Evolutionary conservation across 495 filamentous ascomycete species (phyloP).

Genomic region (Penicillium paradoxum): DNA sequence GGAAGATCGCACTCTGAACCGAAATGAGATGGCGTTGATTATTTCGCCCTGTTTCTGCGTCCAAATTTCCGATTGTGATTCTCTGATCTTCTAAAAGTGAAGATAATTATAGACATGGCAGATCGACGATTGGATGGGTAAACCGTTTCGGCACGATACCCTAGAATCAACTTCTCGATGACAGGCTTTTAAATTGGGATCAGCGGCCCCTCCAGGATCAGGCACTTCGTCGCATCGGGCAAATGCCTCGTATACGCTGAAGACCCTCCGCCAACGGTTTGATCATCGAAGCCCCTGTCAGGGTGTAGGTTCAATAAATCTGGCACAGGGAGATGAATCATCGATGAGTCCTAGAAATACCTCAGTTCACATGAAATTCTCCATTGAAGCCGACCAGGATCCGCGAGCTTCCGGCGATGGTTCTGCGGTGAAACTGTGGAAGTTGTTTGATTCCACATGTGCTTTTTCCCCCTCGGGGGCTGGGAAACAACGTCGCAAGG

Average conservation of each 20-base stretch:
- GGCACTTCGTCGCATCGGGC: background rate
- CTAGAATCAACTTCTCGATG: background rate
- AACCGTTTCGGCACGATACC: background rate
- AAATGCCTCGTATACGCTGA: background rate
- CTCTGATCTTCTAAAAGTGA: background rate
- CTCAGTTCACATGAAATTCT: background rate
- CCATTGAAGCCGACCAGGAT: background rate
- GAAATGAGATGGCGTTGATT: slow-evolving; percentile 1
- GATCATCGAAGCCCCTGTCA: background rate
- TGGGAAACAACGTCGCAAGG: background rate
- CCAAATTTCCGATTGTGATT: background rate
- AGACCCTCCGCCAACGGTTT: background rate
- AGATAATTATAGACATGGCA: background rate
- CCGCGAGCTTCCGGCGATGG: background rate
- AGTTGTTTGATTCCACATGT: background rate
- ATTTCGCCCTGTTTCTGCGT: background rate
- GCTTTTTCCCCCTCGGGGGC: background rate
- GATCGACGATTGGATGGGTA: background rate
- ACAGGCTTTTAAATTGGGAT: background rate
- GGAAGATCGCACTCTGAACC: background rate
- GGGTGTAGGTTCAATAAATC: background rate
- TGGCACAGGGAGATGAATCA: background rate
- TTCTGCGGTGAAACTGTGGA: background rate
- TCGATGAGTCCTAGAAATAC: background rate
- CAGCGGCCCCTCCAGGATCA: background rate